phyloP scores from a whole-genome alignment of 2,329 filamentous ascomycete genomes.

The Taxawa tesnikishii region DNA sequence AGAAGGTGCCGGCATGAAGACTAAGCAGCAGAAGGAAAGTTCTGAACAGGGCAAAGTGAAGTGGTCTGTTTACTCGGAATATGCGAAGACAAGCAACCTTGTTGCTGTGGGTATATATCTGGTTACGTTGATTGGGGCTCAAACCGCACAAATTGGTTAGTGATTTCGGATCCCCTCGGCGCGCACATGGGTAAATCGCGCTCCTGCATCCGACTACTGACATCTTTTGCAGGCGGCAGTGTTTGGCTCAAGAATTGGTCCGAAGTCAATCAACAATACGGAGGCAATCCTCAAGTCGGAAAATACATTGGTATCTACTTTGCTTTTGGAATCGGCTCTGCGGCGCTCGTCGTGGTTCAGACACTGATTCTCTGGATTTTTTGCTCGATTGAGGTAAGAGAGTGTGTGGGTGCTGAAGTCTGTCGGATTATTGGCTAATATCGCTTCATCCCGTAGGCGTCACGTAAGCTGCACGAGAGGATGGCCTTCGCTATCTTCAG shows the following conservation, averaged over 20 bases:
- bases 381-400: slow-evolving; percentile 90
- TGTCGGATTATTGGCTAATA: not conserved
- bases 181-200: not conserved
- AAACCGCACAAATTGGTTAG: slow-evolving; percentile 68
- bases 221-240: slow-evolving; percentile 47
- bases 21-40: slow-evolving; percentile 76
- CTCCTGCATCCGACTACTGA: not conserved
- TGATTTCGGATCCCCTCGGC: slow-evolving; percentile 10
- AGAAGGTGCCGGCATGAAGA: slow-evolving; percentile 57
- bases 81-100: slow-evolving; percentile 88
- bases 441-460: slow-evolving; percentile 47
- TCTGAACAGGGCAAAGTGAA: slow-evolving; percentile 95
- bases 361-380: slow-evolving; percentile 98
- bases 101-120: slow-evolving; percentile 73
- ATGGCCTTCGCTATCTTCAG: slow-evolving; percentile 98
- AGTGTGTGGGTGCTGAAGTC: not conserved
- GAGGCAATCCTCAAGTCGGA: slow-evolving; percentile 62
- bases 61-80: slow-evolving; percentile 88
- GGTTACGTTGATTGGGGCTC: slow-evolving; percentile 61
- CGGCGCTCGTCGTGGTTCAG: slow-evolving; percentile 75
- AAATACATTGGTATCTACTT: slow-evolving; percentile 96
- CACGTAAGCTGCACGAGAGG: slow-evolving; percentile 86
- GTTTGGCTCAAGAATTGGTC: slow-evolving; percentile 94
- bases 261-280: slow-evolving; percentile 57
- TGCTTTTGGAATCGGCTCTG: slow-evolving; percentile 79